Percentiles rank a stretch among this genome's conserved stretches.
phyloP scores from a whole-genome alignment of 1,284 basidiomycete genomes.

The Pyrrhoderma noxium region DNA sequence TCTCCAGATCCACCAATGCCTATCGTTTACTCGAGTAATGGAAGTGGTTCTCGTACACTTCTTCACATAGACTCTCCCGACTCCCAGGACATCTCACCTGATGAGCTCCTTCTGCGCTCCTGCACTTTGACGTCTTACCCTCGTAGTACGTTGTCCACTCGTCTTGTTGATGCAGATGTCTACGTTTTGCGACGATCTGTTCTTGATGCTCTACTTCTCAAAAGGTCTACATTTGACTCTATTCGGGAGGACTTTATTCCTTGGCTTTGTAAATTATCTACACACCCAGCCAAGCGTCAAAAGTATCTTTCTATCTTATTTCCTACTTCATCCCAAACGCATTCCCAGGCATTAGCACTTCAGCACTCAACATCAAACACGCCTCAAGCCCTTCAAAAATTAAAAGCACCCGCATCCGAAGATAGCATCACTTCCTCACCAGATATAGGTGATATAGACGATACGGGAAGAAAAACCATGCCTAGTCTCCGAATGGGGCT shows the following conservation, averaged over 20 bases:
- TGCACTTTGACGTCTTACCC: slow-evolving; percentile 70
- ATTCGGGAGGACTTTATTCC: slow-evolving; percentile 84
- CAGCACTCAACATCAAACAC: slow-evolving; percentile 51
- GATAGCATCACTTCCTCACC: slow-evolving; percentile 38
- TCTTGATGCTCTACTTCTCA: slow-evolving; percentile 58
- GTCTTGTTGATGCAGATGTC: slow-evolving; percentile 80
- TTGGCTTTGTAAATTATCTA: slow-evolving; percentile 82
- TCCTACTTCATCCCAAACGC: slow-evolving; percentile 34
- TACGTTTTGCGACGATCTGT: slow-evolving; percentile 78
- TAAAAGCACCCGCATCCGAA: slow-evolving; percentile 16
- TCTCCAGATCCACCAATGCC: slow-evolving; percentile 35
- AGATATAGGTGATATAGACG: slow-evolving; percentile 33
- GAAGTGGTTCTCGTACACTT: slow-evolving; percentile 39
- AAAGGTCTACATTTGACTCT: slow-evolving; percentile 66
- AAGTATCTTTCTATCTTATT: slow-evolving; percentile 51
- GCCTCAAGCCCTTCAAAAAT: slow-evolving; percentile 18
- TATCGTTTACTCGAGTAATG: slow-evolving; percentile 58
- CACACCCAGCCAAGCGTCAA: slow-evolving; percentile 49
- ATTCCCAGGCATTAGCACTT: slow-evolving; percentile 37
- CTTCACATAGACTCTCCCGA: slow-evolving; percentile 65
- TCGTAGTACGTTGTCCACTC: slow-evolving; percentile 60
- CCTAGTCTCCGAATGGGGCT: slow-evolving; percentile 54
- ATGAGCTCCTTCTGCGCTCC: slow-evolving; percentile 70
- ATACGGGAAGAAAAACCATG: slow-evolving; percentile 21
- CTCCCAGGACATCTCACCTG: slow-evolving; percentile 56